Conservation (phyloP, 768 basidiomycete species). For the Russula vinacea region DNA sequence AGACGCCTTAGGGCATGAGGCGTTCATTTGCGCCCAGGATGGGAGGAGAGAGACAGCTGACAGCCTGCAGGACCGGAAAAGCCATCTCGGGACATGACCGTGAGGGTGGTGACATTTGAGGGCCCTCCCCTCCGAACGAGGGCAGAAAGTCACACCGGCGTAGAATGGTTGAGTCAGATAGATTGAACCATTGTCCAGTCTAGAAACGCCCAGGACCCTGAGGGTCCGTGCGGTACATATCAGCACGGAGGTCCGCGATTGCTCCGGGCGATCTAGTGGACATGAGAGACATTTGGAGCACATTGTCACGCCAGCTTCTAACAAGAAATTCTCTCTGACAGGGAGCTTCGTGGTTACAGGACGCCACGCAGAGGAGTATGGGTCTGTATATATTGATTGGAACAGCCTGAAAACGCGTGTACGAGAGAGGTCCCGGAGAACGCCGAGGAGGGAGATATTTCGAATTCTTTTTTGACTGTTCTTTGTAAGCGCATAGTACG, state of each 20-base stretch:
- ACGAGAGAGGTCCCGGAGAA: constrained; percentile 5
- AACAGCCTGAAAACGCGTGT: constrained; percentile 28
- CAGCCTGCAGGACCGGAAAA: constrained; percentile 27
- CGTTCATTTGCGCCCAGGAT: constrained; percentile 32
- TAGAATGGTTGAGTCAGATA: constrained; percentile 18
- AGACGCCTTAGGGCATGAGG: constrained; percentile 29
- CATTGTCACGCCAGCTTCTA: constrained; percentile 26
- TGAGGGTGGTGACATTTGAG: constrained; percentile 29
- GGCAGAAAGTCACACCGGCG: constrained; percentile 12
- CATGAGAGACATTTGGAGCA: constrained; percentile 20
- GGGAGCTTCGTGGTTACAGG: constrained; percentile 26
- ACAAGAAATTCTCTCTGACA: constrained; percentile 27
- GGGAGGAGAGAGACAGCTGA: constrained; percentile 29
- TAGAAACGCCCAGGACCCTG: constrained; percentile 24
- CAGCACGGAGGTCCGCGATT: constrained; percentile 24
- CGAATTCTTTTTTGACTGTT: background rate
- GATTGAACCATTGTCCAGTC: constrained; percentile 13
- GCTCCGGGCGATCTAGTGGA: constrained; percentile 28
- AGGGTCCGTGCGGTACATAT: constrained; percentile 12
- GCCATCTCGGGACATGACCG: constrained; percentile 26
- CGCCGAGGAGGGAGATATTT: background rate
- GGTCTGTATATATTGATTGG: constrained; percentile 14
- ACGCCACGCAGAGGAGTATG: constrained; percentile 23
- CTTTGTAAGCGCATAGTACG: constrained; percentile 4
- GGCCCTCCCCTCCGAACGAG: constrained; percentile 18